Percentiles rank a stretch among this genome's conserved stretches.
Conservation (phyloP, 805 yeast genomes). For the Saccharomycopsis olivae region DNA sequence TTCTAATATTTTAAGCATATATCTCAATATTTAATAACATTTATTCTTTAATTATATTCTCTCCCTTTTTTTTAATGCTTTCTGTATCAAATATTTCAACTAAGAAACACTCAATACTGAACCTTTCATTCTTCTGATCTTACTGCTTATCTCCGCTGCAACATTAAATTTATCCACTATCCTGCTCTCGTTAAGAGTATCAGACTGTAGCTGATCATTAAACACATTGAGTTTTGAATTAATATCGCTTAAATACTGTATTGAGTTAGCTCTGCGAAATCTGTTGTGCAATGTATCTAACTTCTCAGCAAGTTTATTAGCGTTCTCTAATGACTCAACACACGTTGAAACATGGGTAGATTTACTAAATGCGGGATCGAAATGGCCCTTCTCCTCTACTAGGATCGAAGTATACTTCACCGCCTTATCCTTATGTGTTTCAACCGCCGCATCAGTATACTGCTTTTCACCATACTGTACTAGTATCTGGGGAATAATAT, state of each 20-base stretch:
- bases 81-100: no score
- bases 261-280: not conserved
- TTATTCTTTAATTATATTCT: not conserved
- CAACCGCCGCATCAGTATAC: slow-evolving; percentile 11
- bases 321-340: not conserved
- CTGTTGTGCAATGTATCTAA: slow-evolving; percentile 6
- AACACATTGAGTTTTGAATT: slow-evolving; percentile 3
- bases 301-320: not conserved
- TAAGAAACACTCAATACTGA: no score
- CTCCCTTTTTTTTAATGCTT: not conserved
- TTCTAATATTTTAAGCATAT: no score
- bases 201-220: slow-evolving; percentile 6
- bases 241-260: not conserved
- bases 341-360: slow-evolving; percentile 13
- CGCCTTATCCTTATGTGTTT: no score
- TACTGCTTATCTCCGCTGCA: slow-evolving; percentile 6
- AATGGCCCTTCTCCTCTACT: no score
- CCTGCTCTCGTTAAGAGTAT: not conserved
- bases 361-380: no score
- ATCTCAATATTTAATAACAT: no score
- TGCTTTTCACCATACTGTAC: slow-evolving; percentile 1
- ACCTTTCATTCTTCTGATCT: slow-evolving; percentile 13
- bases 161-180: slow-evolving; percentile 4
- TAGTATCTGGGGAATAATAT: slow-evolving; percentile 10
- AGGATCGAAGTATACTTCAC: no score